Evolutionary conservation across 306 rosid genomes (phyloP).

Genomic region (Lupinus albus): DNA sequence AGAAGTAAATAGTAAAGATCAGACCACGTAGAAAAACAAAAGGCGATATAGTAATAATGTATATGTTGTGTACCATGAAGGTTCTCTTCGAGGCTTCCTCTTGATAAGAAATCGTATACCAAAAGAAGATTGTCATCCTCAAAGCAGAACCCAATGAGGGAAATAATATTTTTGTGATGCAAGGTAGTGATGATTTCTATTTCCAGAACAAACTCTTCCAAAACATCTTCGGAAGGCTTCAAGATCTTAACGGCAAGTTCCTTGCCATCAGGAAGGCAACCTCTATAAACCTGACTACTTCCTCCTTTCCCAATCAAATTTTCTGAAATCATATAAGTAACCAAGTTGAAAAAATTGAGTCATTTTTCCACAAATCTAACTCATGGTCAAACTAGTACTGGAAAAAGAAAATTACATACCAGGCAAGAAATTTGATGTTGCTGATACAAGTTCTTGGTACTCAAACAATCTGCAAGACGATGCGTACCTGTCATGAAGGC

Average conservation of each 20-base stretch:
- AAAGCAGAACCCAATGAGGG: constrained; percentile 90
- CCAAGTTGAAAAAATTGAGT: neutral
- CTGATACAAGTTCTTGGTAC: constrained; percentile 70
- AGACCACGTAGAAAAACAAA: neutral
- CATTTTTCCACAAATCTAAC: constrained; percentile 11
- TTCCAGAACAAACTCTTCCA: constrained; percentile 79
- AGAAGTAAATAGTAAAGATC: constrained; percentile 20
- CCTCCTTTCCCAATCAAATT: constrained; percentile 95
- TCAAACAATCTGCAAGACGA: constrained; percentile 77
- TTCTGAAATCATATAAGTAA: constrained; percentile 55
- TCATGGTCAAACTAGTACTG: constrained; percentile 14
- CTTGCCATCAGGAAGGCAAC: constrained; percentile 83
- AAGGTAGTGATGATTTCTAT: constrained; percentile 85
- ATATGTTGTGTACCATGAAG: constrained; percentile 64
- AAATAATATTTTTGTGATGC: constrained; percentile 81
- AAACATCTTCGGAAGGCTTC: constrained; percentile 78
- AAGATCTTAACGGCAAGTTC: constrained; percentile 94
- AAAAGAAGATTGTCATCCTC: constrained; percentile 81
- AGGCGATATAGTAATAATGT: neutral
- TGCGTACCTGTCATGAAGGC: constrained; percentile 80
- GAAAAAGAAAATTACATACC: constrained; percentile 50
- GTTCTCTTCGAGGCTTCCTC: constrained; percentile 99
- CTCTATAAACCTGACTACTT: constrained; percentile 85
- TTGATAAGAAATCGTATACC: constrained; percentile 85
- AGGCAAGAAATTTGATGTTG: constrained; percentile 79